phyloP scores from a whole-genome alignment of 176 grass and related monocot genomes.

The Hordeum marinum region DNA sequence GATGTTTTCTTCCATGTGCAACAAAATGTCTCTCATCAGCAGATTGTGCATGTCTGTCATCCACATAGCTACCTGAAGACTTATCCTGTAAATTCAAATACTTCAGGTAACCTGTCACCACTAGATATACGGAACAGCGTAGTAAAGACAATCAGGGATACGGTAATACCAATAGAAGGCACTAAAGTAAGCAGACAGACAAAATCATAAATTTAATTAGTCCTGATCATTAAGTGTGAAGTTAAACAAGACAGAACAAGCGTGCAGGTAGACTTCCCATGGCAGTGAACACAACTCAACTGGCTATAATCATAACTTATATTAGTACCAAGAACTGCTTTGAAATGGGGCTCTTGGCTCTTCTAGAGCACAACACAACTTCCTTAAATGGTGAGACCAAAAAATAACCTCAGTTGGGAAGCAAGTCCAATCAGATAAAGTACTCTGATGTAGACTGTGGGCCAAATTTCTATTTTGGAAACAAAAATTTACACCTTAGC shows the following conservation, averaged over 20 bases:
- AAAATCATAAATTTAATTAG: not conserved
- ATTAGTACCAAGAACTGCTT: not conserved
- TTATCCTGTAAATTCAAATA: slow-evolving; percentile 86
- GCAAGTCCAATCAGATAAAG: slow-evolving; percentile 9
- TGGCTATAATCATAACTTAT: not conserved
- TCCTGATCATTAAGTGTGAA: not conserved
- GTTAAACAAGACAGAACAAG: not conserved
- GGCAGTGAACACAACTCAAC: not conserved
- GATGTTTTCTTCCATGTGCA: slow-evolving; percentile 50
- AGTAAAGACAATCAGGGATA: slow-evolving; percentile 17
- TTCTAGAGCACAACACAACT: not conserved
- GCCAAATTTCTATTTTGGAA: not conserved
- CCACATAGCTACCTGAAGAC: slow-evolving; percentile 40
- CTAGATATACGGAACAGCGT: slow-evolving; percentile 12
- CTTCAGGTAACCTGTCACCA: slow-evolving; percentile 41
- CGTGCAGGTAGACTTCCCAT: slow-evolving; percentile 10
- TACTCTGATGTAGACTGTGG: not conserved
- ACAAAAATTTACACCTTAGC: not conserved
- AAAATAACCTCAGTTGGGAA: not conserved
- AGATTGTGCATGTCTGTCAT: slow-evolving; percentile 50
- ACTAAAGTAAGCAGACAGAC: slow-evolving; percentile 3
- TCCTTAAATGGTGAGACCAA: not conserved
- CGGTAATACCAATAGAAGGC: not conserved
- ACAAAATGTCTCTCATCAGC: slow-evolving; percentile 42
- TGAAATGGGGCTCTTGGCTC: not conserved